Base-by-base conservation (phyloP, 2,329 filamentous ascomycete species). In the Penicillium sp. region DNA sequence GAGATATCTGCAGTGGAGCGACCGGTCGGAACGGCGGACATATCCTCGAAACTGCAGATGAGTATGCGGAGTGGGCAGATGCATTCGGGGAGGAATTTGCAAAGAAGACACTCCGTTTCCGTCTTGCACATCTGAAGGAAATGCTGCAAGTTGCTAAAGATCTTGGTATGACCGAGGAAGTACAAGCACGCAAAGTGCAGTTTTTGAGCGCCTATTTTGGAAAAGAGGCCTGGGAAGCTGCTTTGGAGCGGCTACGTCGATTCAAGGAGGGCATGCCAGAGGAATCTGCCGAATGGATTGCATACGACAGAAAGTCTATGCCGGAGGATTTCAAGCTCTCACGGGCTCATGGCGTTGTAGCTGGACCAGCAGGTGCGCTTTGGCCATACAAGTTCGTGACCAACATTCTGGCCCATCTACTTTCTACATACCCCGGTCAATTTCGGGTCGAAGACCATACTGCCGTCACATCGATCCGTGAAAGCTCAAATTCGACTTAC, bases 351-450 rank as follows among this genome's bases (percentile, higher is more conserved):
- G 68, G 69, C 2, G 39, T 68, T 7, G 48, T 72, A 1, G 36
- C 64, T 1, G 66, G 66, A 10, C 66, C 67, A 1, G 70, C 66
- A 6, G 70, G 63, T 14, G 62, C 69, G 1, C 34, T 72, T 1
- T 72, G 69, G 70, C 70, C 70, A 2, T 72, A 72, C 36, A 66
- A 60, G 24, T 65, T 71, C n/a, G 62, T 72, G 3, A 67, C 64
- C 0, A 62, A 61, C 2, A 0, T 72, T 0, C 55, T 71, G 9
- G 51, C 43, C 1, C 49, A 26, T 33, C 40, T 70, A 3, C 44
- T 46, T 1, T 18, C 36, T 2, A 31, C 65, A 13, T 59, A 60
- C 81, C 46, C 75, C 70, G 49, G 75, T 73, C 5, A 65, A 39
- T 23, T 75, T 69, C 2, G 23, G 2, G 55, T 70, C 2, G 60